Percentiles rank a stretch among this genome's conserved stretches.
phyloP scores from a whole-genome alignment of 345 rosid genomes.

The Citrus hindsii region DNA sequence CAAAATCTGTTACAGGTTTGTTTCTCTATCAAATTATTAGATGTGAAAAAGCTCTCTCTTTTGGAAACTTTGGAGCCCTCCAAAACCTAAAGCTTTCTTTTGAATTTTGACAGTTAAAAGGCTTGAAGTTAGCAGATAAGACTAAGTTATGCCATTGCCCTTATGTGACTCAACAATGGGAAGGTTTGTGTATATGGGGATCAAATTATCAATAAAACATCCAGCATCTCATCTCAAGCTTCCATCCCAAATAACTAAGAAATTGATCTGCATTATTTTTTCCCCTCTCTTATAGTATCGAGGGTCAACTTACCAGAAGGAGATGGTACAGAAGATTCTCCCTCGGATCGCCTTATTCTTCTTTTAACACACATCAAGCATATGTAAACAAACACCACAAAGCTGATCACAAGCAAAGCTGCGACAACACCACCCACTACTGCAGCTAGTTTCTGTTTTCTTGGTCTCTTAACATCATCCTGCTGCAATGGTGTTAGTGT shows the following conservation, averaged over 20 bases:
- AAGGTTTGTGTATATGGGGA: background rate
- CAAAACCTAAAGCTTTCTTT: background rate
- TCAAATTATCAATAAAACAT: background rate
- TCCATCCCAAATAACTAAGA: background rate
- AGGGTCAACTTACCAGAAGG: slow-evolving; percentile 26
- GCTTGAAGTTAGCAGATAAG: background rate
- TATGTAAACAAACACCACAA: slow-evolving; percentile 31
- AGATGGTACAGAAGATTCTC: slow-evolving; percentile 35
- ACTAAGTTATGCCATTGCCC: background rate
- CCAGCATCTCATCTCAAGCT: background rate
- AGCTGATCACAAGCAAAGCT: slow-evolving; percentile 31
- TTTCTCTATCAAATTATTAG: background rate
- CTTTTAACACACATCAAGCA: slow-evolving; percentile 39
- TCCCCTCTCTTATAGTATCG: background rate
- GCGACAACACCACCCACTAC: slow-evolving; percentile 37
- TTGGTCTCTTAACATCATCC: slow-evolving; percentile 24
- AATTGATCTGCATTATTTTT: background rate
- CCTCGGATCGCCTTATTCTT: slow-evolving; percentile 26
- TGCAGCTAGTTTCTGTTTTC: slow-evolving; percentile 33
- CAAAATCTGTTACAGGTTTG: background rate
- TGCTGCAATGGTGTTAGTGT: slow-evolving; percentile 34
- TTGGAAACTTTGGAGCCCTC: background rate
- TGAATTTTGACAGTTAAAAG: background rate
- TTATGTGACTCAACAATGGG: background rate
- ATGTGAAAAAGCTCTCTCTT: background rate